Percentiles rank a stretch among this genome's conserved stretches.
phyloP scores from a whole-genome alignment of 345 rosid genomes.

The Syzygium jambos region DNA sequence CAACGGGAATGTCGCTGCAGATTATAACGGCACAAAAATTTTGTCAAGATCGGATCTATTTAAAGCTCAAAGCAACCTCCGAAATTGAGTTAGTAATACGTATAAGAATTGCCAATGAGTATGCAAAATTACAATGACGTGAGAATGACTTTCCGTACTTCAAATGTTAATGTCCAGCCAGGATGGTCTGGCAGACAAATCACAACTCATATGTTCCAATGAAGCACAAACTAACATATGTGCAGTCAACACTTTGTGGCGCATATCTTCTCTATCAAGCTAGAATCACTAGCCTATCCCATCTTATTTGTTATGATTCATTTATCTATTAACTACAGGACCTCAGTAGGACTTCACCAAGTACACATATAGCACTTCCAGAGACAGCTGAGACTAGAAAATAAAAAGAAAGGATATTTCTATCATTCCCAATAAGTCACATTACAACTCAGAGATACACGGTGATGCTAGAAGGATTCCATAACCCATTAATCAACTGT shows the following conservation, averaged over 20 bases:
- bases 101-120: background rate
- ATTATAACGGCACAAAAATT: background rate
- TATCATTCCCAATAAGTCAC: background rate
- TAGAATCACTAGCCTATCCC: background rate
- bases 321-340: background rate
- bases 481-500: slow-evolving; percentile 14
- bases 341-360: background rate
- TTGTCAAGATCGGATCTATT: background rate
- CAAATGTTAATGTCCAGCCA: background rate
- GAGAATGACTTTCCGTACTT: background rate
- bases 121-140: background rate
- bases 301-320: background rate
- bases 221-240: background rate
- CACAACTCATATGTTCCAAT: background rate
- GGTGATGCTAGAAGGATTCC: slow-evolving; percentile 10
- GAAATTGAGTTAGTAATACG: background rate
- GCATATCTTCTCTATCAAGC: background rate
- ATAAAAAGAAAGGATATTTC: background rate
- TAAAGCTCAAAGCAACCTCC: background rate
- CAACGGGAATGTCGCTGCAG: slow-evolving; percentile 78
- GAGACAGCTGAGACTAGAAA: background rate
- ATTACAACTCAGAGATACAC: background rate
- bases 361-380: background rate
- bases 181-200: background rate
- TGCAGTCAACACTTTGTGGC: background rate